A percentile compares a stretch with the other conserved stretches of the same genome.
Conservation (phyloP, 192 early-diverging fungal species). For the Coemansia sp. region DNA sequence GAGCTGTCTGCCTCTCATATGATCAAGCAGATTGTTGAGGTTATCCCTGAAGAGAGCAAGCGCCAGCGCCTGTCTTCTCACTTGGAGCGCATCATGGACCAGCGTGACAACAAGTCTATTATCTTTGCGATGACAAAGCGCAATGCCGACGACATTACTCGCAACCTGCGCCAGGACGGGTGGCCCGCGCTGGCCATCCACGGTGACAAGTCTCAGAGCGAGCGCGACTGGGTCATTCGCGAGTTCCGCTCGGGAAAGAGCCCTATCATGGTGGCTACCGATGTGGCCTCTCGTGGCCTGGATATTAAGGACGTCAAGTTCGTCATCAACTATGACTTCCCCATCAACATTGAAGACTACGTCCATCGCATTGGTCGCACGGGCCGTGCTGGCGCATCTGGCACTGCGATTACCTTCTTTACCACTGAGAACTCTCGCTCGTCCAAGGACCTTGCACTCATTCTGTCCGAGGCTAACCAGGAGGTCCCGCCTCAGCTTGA, state of each 20-base stretch:
- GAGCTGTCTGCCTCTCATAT: constrained; percentile 92
- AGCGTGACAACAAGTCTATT: constrained; percentile 85
- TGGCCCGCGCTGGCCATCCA: constrained; percentile 95
- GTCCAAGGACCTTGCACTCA: constrained; percentile 81
- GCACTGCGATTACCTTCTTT: constrained; percentile 93
- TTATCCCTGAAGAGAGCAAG: constrained; percentile 87
- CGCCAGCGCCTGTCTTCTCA: constrained; percentile 71
- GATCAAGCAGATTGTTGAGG: constrained; percentile 89
- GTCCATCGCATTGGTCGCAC: constrained; percentile 97
- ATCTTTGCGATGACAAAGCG: constrained; percentile 97
- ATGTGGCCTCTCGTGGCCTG: constrained; percentile 94
- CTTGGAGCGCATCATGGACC: constrained; percentile 81
- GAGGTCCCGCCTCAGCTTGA: constrained; percentile 78
- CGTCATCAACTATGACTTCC: constrained; percentile 97
- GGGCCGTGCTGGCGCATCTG: constrained; percentile 88
- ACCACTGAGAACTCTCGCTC: constrained; percentile 83
- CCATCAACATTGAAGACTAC: constrained; percentile 87
- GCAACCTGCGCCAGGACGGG: constrained; percentile 83
- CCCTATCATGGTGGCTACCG: constrained; percentile 98
- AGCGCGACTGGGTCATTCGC: constrained; percentile 94
- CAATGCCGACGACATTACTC: constrained; percentile 87
- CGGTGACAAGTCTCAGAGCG: constrained; percentile 93
- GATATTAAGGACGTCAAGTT: constrained; percentile 95
- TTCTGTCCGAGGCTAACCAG: constrained; percentile 90
- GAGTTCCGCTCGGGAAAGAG: constrained; percentile 87